phyloP scores from a whole-genome alignment of 345 rosid species.

The Euphorbia lathyris region DNA sequence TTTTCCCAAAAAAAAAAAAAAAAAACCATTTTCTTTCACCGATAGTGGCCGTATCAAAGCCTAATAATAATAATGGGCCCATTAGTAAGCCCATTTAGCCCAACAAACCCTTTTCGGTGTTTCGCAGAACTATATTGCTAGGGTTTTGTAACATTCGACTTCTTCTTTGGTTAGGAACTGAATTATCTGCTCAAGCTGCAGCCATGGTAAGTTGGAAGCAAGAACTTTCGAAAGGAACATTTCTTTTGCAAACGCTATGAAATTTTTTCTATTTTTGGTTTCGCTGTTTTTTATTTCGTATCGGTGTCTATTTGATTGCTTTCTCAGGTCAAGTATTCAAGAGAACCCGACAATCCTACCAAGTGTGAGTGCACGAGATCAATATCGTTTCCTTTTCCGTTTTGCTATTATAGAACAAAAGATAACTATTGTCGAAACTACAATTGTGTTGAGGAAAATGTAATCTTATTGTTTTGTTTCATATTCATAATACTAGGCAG shows the following conservation, averaged over 20 bases:
- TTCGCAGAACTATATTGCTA: not conserved
- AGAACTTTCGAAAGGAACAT: no score
- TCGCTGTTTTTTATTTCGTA: not conserved
- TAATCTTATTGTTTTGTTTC: not conserved
- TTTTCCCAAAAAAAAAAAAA: no score
- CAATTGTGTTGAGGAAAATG: slow-evolving; percentile 1
- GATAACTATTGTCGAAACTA: not conserved
- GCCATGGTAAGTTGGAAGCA: no score
- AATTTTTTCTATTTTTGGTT: not conserved
- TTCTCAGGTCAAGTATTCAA: slow-evolving; percentile 60
- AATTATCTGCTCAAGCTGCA: not conserved
- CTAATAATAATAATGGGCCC: no score
- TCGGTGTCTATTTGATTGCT: slow-evolving; percentile 15
- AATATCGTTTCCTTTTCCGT: not conserved
- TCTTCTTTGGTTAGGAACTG: not conserved
- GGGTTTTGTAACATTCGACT: not conserved
- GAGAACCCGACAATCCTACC: slow-evolving; percentile 73
- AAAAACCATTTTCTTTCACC: no score
- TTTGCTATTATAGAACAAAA: no score
- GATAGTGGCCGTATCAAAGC: no score
- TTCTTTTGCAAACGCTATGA: not conserved
- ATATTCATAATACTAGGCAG: not conserved
- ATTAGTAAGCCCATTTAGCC: not conserved
- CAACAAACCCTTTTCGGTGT: not conserved
- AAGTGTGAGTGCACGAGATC: slow-evolving; percentile 42